These are phyloP conservation scores for Cutaneotrichosporon cavernicola DNA, from an alignment of 1,284 basidiomycete species.

Conservation along the genomic window DNA sequence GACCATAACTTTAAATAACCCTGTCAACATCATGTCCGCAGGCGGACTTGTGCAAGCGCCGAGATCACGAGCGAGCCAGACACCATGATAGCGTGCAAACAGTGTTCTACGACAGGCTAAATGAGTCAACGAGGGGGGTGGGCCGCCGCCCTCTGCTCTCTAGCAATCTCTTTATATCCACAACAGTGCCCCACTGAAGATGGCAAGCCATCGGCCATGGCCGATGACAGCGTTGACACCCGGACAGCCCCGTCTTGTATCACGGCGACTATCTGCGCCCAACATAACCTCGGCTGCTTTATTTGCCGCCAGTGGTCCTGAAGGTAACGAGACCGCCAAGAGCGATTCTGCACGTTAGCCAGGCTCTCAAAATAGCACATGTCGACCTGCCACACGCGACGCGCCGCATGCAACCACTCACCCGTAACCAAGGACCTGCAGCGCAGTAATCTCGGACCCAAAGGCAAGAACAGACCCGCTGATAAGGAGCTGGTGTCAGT, in stretches of 20 bases:
- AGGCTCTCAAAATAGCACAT: background rate
- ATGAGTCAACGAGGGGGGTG: constrained; percentile 1
- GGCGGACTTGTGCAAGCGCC: background rate
- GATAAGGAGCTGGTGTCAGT: constrained; percentile 65
- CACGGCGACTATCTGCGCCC: background rate
- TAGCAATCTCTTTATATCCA: constrained; percentile 6
- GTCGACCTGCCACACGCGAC: background rate
- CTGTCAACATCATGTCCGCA: too few relatives aligned
- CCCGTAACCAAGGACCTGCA: constrained; percentile 78
- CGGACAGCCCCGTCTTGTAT: background rate
- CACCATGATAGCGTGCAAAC: constrained; percentile 3
- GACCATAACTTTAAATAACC: too few relatives aligned
- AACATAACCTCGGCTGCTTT: constrained; percentile 16
- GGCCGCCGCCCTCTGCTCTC: background rate
- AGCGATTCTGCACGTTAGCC: constrained; percentile 44
- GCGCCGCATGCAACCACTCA: constrained; percentile 23
- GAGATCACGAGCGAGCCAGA: background rate
- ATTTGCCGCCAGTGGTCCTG: constrained; percentile 53
- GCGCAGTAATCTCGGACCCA: constrained; percentile 69
- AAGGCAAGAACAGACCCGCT: constrained; percentile 83
- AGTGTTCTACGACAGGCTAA: constrained; percentile 11
- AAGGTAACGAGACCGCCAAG: constrained; percentile 49
- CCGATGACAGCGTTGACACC: background rate
- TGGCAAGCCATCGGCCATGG: background rate
- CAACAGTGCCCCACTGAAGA: background rate